These are phyloP conservation scores for Spergularia azorica DNA, from an alignment of 179 eudicot genomes.

Conservation along the genomic window DNA sequence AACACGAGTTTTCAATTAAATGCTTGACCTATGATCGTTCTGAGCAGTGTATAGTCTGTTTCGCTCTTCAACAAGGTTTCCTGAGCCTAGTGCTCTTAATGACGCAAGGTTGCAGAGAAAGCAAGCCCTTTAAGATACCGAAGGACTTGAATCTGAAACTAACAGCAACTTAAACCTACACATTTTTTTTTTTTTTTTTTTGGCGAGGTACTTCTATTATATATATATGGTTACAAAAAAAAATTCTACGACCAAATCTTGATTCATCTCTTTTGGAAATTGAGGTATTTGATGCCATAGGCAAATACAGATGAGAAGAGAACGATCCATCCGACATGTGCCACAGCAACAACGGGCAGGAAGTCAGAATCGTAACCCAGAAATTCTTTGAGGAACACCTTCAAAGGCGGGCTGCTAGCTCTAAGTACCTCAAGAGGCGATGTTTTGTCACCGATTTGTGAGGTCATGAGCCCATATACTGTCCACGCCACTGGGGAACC, in stretches of 20 bases:
- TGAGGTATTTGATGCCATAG: constrained; percentile 67
- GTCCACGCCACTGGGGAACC: constrained; percentile 82
- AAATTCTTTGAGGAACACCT: constrained; percentile 41
- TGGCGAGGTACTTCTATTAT: too few species aligned
- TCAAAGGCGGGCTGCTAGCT: constrained; percentile 31
- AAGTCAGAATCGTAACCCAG: constrained; percentile 66
- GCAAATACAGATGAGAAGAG: constrained; percentile 63
- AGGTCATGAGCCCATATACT: constrained; percentile 64
- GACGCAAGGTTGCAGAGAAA: too few species aligned
- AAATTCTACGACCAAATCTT: neutral
- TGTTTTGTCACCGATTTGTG: constrained; percentile 61
- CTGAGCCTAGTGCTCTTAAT: too few species aligned
- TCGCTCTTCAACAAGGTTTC: too few species aligned
- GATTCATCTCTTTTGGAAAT: constrained; percentile 66
- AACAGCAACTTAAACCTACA: too few species aligned
- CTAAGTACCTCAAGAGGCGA: constrained; percentile 48
- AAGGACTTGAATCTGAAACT: too few species aligned
- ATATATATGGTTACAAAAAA: too few species aligned
- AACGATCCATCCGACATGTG: constrained; percentile 63
- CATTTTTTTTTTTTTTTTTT: too few species aligned
- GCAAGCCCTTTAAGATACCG: too few species aligned
- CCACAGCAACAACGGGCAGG: constrained; percentile 56
- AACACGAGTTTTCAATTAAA: too few species aligned
- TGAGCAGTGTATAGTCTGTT: too few species aligned
- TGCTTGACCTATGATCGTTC: too few species aligned